phyloP scores from a whole-genome alignment of 495 filamentous ascomycete genomes.

The Daldinia vernicosa region DNA sequence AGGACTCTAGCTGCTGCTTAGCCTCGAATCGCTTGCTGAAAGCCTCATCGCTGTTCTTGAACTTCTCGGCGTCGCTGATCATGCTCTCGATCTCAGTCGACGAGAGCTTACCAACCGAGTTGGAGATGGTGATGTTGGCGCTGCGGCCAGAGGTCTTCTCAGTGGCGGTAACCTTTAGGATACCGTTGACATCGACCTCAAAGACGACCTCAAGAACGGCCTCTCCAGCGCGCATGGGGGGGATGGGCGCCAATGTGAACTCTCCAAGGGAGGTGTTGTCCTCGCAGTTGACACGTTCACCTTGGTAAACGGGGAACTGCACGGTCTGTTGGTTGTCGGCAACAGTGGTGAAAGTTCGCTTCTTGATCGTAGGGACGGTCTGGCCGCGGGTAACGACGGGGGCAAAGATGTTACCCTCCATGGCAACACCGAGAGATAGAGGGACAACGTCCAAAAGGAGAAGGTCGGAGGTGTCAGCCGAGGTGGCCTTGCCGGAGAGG shows the following conservation, averaged over 20 bases:
- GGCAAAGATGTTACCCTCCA: constrained; percentile 99
- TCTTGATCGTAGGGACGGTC: constrained; percentile 94
- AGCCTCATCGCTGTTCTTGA: constrained; percentile 96
- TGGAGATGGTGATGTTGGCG: constrained; percentile 99
- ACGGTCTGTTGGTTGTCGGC: constrained; percentile 96
- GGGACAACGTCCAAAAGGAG: constrained; percentile 96
- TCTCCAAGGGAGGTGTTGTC: constrained; percentile 99
- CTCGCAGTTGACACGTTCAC: constrained; percentile 99
- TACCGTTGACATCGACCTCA: constrained; percentile 99
- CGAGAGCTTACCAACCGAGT: constrained; percentile 98
- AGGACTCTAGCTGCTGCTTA: constrained; percentile 97
- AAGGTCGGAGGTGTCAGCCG: constrained; percentile 94
- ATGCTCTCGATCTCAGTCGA: constrained; percentile 95
- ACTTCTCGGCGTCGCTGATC: constrained; percentile 96
- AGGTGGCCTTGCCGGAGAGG: constrained; percentile 95
- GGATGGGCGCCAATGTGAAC: constrained; percentile 97
- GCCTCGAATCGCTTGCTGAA: constrained; percentile 99
- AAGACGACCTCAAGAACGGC: constrained; percentile 98
- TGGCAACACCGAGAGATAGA: constrained; percentile 98
- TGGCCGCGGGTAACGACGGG: constrained; percentile 91
- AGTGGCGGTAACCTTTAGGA: constrained; percentile 98
- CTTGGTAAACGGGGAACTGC: constrained; percentile 97
- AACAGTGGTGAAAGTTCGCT: constrained; percentile 96
- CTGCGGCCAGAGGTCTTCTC: constrained; percentile 98
- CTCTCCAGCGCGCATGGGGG: constrained; percentile 97